Evolutionary conservation across 2,329 filamentous ascomycete genomes (phyloP).

Genomic region (Microsporum canis): DNA sequence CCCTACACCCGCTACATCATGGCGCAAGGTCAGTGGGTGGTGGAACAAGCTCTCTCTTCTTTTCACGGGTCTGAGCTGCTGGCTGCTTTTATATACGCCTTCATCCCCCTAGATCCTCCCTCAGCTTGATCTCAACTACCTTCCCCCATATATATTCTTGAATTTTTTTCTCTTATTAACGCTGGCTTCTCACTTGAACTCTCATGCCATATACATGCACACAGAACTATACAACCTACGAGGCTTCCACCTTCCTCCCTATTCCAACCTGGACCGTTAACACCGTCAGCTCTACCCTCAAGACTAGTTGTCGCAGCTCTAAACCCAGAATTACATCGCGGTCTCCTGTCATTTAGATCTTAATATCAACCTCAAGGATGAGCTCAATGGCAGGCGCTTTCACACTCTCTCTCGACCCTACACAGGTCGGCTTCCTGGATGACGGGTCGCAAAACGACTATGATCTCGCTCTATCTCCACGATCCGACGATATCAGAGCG

Average conservation of each 20-base stretch:
- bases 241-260: neutral
- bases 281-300: neutral
- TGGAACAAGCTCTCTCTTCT: slow-evolving; percentile 2
- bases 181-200: neutral
- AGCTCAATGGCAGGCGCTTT: slow-evolving; percentile 4
- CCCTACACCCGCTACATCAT: slow-evolving; percentile 5
- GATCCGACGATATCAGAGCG: neutral
- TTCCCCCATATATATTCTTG: neutral
- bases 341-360: too few relatives aligned
- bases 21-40: slow-evolving; percentile 2
- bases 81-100: neutral
- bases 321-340: neutral
- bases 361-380: neutral
- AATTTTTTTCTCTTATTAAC: neutral
- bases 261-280: neutral
- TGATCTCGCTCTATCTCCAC: neutral
- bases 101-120: slow-evolving; percentile 1
- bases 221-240: neutral
- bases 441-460: neutral
- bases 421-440: slow-evolving; percentile 6
- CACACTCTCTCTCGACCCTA: neutral
- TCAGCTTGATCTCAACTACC: neutral
- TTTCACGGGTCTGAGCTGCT: slow-evolving; percentile 2
- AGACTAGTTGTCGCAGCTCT: neutral
- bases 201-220: slow-evolving; percentile 3